These are phyloP conservation scores for Casuarina equisetifolia DNA, from an alignment of 306 rosid species.

Conservation along the genomic window DNA sequence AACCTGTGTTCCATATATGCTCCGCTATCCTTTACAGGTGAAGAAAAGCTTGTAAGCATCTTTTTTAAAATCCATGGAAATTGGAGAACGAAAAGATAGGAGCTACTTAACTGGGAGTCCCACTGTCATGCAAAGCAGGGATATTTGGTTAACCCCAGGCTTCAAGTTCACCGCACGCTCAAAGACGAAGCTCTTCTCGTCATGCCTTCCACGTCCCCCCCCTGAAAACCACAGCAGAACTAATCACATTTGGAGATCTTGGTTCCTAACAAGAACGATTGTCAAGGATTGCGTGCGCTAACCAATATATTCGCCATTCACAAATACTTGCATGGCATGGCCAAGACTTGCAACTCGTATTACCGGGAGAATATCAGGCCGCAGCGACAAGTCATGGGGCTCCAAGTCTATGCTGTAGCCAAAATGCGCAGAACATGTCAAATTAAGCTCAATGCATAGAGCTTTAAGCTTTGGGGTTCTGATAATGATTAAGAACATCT, in stretches of 20 bases:
- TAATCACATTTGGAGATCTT: background rate
- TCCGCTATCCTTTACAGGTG: conserved; percentile 73
- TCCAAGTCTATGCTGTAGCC: conserved; percentile 54
- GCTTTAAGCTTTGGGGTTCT: background rate
- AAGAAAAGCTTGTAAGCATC: conserved; percentile 1
- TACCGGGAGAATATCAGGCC: conserved; percentile 39
- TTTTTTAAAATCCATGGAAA: conserved; percentile 7
- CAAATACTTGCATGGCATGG: conserved; percentile 62
- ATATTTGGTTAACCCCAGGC: conserved; percentile 51
- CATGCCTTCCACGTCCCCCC: conserved; percentile 62
- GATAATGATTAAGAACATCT: background rate
- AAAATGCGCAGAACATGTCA: conserved; percentile 6
- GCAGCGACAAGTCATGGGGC: conserved; percentile 47
- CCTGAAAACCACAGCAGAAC: conserved; percentile 41
- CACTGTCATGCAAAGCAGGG: conserved; percentile 52
- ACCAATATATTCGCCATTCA: conserved; percentile 68
- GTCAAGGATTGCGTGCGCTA: conserved; percentile 21
- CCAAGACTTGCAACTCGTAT: conserved; percentile 67
- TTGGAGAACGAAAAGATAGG: conserved; percentile 13
- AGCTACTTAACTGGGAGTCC: conserved; percentile 78
- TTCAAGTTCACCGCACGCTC: conserved; percentile 30
- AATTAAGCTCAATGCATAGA: background rate
- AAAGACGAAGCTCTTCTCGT: conserved; percentile 52
- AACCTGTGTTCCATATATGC: conserved; percentile 93
- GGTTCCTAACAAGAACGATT: background rate